phyloP scores from a whole-genome alignment of 2,329 filamentous ascomycete species.

The Rhinocladiella similis region DNA sequence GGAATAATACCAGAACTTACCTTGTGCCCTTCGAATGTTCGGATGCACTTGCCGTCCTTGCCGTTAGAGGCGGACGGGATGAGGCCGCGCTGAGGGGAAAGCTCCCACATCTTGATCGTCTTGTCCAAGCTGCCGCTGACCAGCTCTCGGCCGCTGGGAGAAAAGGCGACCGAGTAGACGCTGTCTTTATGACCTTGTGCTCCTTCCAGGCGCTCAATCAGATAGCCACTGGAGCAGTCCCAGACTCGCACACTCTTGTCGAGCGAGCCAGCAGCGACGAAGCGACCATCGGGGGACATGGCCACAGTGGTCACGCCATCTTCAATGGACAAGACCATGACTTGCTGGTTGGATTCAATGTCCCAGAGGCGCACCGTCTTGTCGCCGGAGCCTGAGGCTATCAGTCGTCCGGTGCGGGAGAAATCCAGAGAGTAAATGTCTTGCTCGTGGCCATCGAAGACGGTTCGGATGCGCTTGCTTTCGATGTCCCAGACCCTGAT shows the following conservation, averaged over 20 bases:
- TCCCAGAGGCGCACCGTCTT: constrained; percentile 96
- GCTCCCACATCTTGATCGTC: constrained; percentile 99
- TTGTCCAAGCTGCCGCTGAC: constrained; percentile 95
- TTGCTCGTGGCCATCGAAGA: constrained; percentile 95
- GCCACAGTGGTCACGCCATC: constrained; percentile 97
- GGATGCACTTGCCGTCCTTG: constrained; percentile 89
- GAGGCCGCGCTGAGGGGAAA: constrained; percentile 69
- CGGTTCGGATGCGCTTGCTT: constrained; percentile 79
- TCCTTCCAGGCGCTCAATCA: constrained; percentile 89
- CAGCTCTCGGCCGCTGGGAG: constrained; percentile 86
- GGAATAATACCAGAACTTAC: constrained; percentile 49
- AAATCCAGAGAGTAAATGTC: constrained; percentile 98
- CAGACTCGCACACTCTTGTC: constrained; percentile 98
- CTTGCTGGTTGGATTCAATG: constrained; percentile 78
- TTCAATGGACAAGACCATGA: constrained; percentile 86
- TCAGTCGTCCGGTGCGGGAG: constrained; percentile 86
- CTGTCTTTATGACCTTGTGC: constrained; percentile 94
- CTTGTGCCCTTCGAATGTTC: constrained; percentile 96
- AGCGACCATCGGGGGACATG: constrained; percentile 92
- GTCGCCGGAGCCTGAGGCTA: constrained; percentile 93
- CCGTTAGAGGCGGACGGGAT: constrained; percentile 62
- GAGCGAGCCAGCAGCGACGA: constrained; percentile 89
- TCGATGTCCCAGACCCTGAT: constrained; percentile 97
- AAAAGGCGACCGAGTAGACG: constrained; percentile 95
- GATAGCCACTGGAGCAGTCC: constrained; percentile 82